Conservation (phyloP, 495 filamentous ascomycete species). For the Neohortaea acidophila region DNA sequence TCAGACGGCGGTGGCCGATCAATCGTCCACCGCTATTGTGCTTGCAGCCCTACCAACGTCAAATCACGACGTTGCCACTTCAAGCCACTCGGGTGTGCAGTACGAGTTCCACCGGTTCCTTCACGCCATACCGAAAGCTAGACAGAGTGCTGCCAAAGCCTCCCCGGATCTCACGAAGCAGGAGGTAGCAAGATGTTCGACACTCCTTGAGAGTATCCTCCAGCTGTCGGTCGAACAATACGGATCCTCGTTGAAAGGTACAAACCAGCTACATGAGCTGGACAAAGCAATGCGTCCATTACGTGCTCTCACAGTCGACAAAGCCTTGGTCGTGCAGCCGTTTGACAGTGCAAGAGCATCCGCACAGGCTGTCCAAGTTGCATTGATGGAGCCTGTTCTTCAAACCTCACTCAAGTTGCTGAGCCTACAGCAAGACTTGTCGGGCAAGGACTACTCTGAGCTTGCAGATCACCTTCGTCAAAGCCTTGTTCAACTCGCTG, state of each 20-base stretch:
- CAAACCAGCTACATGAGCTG: no score
- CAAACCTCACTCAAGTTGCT: background rate
- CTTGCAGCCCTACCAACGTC: slow-evolving; percentile 35
- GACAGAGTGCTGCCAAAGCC: slow-evolving; percentile 50
- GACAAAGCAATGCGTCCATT: no score
- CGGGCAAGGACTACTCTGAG: background rate
- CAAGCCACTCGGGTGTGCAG: slow-evolving; percentile 33
- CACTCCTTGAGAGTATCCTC: slow-evolving; percentile 69
- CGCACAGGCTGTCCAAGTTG: no score
- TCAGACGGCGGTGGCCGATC: slow-evolving; percentile 49
- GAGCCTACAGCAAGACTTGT: background rate
- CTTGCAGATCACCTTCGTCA: no score
- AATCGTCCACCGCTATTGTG: slow-evolving; percentile 52
- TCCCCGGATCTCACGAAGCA: slow-evolving; percentile 68
- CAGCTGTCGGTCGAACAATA: slow-evolving; percentile 54
- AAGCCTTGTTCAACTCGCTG: no score
- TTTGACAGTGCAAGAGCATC: no score
- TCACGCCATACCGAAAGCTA: slow-evolving; percentile 50
- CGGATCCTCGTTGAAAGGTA: no score
- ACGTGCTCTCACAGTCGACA: no score
- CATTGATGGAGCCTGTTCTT: background rate
- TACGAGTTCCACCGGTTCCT: slow-evolving; percentile 65
- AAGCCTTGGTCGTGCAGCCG: no score
- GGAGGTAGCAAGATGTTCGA: slow-evolving; percentile 61
- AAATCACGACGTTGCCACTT: slow-evolving; percentile 17